These are phyloP conservation scores for Fusarium sp. DNA, from an alignment of 2,329 filamentous ascomycete genomes.

Conservation along the genomic window DNA sequence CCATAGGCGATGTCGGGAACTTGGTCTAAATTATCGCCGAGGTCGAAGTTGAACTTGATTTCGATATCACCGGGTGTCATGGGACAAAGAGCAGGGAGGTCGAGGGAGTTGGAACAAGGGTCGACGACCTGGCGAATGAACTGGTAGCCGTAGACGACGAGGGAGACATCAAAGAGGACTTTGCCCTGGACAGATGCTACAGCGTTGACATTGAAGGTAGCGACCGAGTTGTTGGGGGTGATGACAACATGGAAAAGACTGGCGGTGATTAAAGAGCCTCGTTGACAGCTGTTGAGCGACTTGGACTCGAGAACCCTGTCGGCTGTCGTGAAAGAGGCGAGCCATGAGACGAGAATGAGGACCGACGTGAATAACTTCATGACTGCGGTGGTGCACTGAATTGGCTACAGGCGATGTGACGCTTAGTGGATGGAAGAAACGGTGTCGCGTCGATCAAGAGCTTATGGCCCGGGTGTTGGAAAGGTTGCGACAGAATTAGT, in stretches of 20 bases:
- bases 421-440: neutral
- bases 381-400: neutral
- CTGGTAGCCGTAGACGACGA: conserved; percentile 85
- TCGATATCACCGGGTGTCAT: conserved; percentile 88
- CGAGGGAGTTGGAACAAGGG: conserved; percentile 73
- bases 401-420: neutral
- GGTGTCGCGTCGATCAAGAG: neutral
- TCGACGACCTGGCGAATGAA: conserved; percentile 75
- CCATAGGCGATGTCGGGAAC: conserved; percentile 89
- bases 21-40: conserved; percentile 68
- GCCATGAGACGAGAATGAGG: conserved; percentile 27
- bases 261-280: conserved; percentile 85
- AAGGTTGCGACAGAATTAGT: neutral
- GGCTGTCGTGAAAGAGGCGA: conserved; percentile 55
- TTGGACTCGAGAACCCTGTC: conserved; percentile 79
- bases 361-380: conserved; percentile 27
- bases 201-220: conserved; percentile 80
- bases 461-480: neutral
- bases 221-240: conserved; percentile 77
- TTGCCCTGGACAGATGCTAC: conserved; percentile 85
- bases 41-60: conserved; percentile 74
- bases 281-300: conserved; percentile 86
- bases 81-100: conserved; percentile 82
- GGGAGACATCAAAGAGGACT: conserved; percentile 79
- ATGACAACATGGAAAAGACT: conserved; percentile 88